A percentile compares a stretch with the other conserved stretches of the same genome.
phyloP scores from a whole-genome alignment of 192 early-diverging fungal species.

The Backusella macrospora region DNA sequence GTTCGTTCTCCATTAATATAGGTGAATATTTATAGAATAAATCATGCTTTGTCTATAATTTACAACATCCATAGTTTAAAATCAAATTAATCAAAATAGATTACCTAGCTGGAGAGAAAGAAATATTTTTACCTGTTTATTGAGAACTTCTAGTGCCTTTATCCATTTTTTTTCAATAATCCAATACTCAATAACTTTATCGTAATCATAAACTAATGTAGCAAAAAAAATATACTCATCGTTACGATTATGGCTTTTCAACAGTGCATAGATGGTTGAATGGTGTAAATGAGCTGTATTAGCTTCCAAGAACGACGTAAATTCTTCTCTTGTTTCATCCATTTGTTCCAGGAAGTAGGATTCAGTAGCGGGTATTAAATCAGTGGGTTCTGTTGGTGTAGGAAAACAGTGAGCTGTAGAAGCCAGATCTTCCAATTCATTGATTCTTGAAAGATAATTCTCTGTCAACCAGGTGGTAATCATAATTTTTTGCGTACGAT shows the following conservation, averaged over 20 bases:
- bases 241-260: conserved; percentile 86
- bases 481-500: conserved; percentile 78
- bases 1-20: conserved; percentile 80
- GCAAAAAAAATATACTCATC: conserved; percentile 84
- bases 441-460: conserved; percentile 79
- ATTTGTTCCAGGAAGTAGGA: conserved; percentile 62
- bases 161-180: conserved; percentile 75
- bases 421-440: conserved; percentile 59
- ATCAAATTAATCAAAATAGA: not conserved
- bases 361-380: conserved; percentile 39
- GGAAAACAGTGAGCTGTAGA: conserved; percentile 37
- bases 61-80: not conserved
- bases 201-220: conserved; percentile 81
- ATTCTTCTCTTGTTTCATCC: conserved; percentile 63
- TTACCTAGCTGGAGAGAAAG: not conserved
- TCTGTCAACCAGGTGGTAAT: conserved; percentile 90
- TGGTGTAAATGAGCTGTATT: conserved; percentile 68
- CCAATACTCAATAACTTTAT: conserved; percentile 84
- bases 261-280: conserved; percentile 76
- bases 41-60: conserved; percentile 64
- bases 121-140: conserved; percentile 62
- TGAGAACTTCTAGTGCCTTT: conserved; percentile 77
- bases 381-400: conserved; percentile 13
- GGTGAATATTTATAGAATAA: conserved; percentile 90
- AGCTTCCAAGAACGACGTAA: conserved; percentile 69